Base-by-base conservation (phyloP, 2,329 filamentous ascomycete genomes). In the Talaromyces sp. region DNA sequence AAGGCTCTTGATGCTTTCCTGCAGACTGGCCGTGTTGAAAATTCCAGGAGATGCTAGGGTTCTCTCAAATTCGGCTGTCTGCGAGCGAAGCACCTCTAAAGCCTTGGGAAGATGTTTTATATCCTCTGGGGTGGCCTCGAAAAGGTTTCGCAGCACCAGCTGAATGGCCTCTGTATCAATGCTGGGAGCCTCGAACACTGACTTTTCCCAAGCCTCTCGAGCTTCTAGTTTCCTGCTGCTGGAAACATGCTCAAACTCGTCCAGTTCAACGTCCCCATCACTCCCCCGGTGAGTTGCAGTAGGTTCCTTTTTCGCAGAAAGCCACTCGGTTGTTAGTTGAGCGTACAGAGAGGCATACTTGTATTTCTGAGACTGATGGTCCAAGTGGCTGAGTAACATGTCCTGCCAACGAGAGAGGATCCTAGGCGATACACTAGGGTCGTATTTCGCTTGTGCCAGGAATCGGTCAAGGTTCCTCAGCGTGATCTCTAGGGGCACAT, bases 261-360 rank as follows among this genome's bases (percentile, higher is more conserved):
- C 43, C 43, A 49, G 24, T 4, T 24, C 19, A 49, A 49, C 19
- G 21, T 49, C 43, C 3, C 24, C 43, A 24, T 49, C 43, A 24
- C 8, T 9, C 13, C 17, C 43, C 13, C 9, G 19, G 7, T 14
- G 10, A 26, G 43, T 65, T 4, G 72, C 66, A 49, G 19, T 13
- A 38, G 35, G 35, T 9, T 49, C 43, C 1, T 49, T 21, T 26
- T 49, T 49, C 4, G 71, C 68, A 1, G 74, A 71, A 56, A 85
- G 71, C 78, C 82, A 85, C 64, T 85, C 82, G 19, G 0, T 82
- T 10, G 84, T 80, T 17, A 87, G 69, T 41, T 79, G 70, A n/a
- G 81, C 80, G 67, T 86, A 86, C 31, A 87, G 74, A 6, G 77
- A 74, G 0, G 83, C 83, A 65, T 84, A 82, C 19, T 82, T 76